Percentiles rank a stretch among this genome's conserved stretches.
These are phyloP conservation scores for Cladophialophora exuberans DNA, from an alignment of 2,329 filamentous ascomycete genomes.

Conservation along the genomic window DNA sequence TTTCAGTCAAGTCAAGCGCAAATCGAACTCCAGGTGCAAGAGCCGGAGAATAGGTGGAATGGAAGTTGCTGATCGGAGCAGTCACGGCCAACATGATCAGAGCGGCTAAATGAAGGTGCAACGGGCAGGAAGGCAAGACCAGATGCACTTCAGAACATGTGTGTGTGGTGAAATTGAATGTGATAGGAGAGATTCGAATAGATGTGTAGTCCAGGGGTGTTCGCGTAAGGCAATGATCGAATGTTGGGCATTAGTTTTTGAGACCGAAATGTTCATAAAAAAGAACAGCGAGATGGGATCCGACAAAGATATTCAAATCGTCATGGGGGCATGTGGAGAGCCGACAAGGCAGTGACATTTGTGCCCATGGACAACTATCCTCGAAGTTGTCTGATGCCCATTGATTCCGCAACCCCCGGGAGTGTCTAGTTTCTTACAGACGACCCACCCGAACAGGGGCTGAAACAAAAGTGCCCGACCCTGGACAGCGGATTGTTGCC, in stretches of 20 bases:
- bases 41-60: slow-evolving; percentile 22
- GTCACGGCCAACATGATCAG: slow-evolving; percentile 30
- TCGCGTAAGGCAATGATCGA: slow-evolving; percentile 23
- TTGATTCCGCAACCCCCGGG: slow-evolving; percentile 24
- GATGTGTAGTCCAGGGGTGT: slow-evolving; percentile 18
- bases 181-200: slow-evolving; percentile 22
- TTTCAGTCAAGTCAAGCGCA: slow-evolving; percentile 29
- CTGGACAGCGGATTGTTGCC: slow-evolving; percentile 22
- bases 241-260: slow-evolving; percentile 24
- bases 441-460: slow-evolving; percentile 24
- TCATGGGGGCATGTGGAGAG: slow-evolving; percentile 25
- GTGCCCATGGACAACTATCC: slow-evolving; percentile 19
- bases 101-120: slow-evolving; percentile 16
- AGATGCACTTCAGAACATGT: slow-evolving; percentile 2
- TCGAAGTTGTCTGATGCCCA: slow-evolving; percentile 25
- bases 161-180: slow-evolving; percentile 14
- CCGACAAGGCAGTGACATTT: slow-evolving; percentile 15
- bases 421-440: slow-evolving; percentile 27
- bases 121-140: slow-evolving; percentile 9
- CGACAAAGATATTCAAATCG: slow-evolving; percentile 24
- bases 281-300: slow-evolving; percentile 7
- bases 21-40: slow-evolving; percentile 29
- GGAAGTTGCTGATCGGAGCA: slow-evolving; percentile 25
- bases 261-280: slow-evolving; percentile 15
- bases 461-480: slow-evolving; percentile 29